Evolutionary conservation across 345 rosid species (phyloP).

Genomic region (Pistacia vera): DNA sequence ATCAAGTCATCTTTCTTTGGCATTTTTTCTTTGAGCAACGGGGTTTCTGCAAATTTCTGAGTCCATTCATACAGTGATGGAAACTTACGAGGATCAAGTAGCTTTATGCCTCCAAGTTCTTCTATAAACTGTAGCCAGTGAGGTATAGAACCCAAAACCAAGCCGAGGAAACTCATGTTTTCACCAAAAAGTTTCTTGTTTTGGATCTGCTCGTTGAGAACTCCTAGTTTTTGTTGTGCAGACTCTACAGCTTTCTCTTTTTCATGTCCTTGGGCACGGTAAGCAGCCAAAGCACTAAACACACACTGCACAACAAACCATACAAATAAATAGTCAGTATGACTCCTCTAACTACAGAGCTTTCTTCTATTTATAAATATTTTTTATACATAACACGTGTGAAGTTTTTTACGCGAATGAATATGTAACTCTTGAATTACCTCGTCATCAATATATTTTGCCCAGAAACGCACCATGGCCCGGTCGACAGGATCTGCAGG

Average conservation of each 20-base stretch:
- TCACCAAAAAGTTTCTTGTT: constrained; percentile 43
- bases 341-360: not conserved
- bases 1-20: constrained; percentile 30
- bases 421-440: not conserved
- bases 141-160: constrained; percentile 9
- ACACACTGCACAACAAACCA: constrained; percentile 22
- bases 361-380: too few relatives aligned
- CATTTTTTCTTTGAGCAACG: constrained; percentile 28
- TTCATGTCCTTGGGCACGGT: constrained; percentile 30
- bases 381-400: too few relatives aligned
- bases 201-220: constrained; percentile 36
- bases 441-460: constrained; percentile 21
- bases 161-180: constrained; percentile 19
- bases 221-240: constrained; percentile 18
- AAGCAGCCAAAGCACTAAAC: constrained; percentile 23
- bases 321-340: not conserved
- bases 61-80: constrained; percentile 37
- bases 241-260: constrained; percentile 30
- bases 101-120: constrained; percentile 40
- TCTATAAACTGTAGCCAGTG: constrained; percentile 31
- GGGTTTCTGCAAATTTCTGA: constrained; percentile 18
- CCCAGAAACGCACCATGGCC: constrained; percentile 22
- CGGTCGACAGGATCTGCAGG: constrained; percentile 13
- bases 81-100: constrained; percentile 32
- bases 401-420: not conserved